Percentiles rank a stretch among this genome's conserved stretches.
Conservation (phyloP, 768 basidiomycete species). For the Podaxis rugospora region DNA sequence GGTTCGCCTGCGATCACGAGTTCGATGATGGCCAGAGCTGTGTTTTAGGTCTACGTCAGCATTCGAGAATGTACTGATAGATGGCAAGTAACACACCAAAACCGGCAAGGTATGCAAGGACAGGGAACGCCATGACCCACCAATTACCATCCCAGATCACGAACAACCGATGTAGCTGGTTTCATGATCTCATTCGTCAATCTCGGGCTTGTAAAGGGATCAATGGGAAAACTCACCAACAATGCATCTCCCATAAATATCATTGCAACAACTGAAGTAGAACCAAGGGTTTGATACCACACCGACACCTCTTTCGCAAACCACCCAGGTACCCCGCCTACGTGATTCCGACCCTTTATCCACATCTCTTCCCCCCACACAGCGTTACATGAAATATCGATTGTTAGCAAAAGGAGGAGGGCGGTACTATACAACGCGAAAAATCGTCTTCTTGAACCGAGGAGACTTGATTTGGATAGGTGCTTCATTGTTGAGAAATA, state of each 20-base stretch:
- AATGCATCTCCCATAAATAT: slow-evolving; percentile 29
- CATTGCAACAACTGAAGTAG: slow-evolving; percentile 22
- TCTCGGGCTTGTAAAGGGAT: background rate
- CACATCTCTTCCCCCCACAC: slow-evolving; percentile 29
- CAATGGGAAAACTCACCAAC: slow-evolving; percentile 17
- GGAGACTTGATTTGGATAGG: background rate
- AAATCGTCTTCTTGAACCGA: slow-evolving; percentile 17
- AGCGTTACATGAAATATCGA: slow-evolving; percentile 24
- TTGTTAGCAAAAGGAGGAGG: slow-evolving; percentile 23
- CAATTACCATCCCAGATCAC: slow-evolving; percentile 23
- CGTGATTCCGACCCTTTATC: slow-evolving; percentile 23
- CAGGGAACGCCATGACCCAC: slow-evolving; percentile 21
- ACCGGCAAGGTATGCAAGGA: slow-evolving; percentile 22
- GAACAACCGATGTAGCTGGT: slow-evolving; percentile 25
- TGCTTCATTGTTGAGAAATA: slow-evolving; percentile 22
- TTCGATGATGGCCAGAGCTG: slow-evolving; percentile 37
- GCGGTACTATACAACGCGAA: slow-evolving; percentile 24
- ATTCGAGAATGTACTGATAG: background rate
- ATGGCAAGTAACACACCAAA: slow-evolving; percentile 19
- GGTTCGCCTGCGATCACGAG: slow-evolving; percentile 33
- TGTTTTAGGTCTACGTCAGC: background rate
- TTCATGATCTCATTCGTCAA: background rate
- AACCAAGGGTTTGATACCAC: slow-evolving; percentile 27
- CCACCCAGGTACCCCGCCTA: slow-evolving; percentile 23
- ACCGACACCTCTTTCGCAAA: slow-evolving; percentile 22